phyloP scores from a whole-genome alignment of 257 asterid species.

The Forsythia suspensa region DNA sequence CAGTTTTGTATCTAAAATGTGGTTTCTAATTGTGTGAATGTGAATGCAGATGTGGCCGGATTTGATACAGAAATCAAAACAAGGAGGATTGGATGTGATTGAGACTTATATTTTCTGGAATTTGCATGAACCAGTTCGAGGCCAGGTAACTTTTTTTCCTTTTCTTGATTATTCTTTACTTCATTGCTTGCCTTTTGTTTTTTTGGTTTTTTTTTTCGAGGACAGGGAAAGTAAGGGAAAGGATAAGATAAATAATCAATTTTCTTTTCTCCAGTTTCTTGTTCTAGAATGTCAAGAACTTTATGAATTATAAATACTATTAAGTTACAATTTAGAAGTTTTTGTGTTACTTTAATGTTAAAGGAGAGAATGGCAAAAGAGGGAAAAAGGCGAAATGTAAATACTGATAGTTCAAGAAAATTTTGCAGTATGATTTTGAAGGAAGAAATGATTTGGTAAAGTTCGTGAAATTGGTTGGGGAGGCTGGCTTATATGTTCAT shows the following conservation, averaged over 20 bases:
- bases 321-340: background rate
- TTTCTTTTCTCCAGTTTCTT: background rate
- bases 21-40: background rate
- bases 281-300: background rate
- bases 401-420: constrained; percentile 16
- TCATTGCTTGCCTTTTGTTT: constrained; percentile 1
- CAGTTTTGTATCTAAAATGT: constrained; percentile 19
- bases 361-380: background rate
- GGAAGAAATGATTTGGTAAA: constrained; percentile 54
- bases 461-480: constrained; percentile 43
- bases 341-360: background rate
- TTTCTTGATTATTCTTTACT: constrained; percentile 20
- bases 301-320: background rate
- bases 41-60: constrained; percentile 58
- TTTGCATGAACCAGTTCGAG: constrained; percentile 48
- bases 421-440: constrained; percentile 47
- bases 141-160: constrained; percentile 30
- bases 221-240: background rate
- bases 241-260: background rate
- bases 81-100: constrained; percentile 51
- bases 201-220: background rate
- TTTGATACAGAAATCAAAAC: constrained; percentile 49
- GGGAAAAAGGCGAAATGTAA: background rate
- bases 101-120: constrained; percentile 62
- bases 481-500: constrained; percentile 49